Percentiles rank a stretch among this genome's conserved stretches.
These are phyloP conservation scores for Tetracladium setigerum DNA, from an alignment of 495 filamentous ascomycete species.

Conservation along the genomic window DNA sequence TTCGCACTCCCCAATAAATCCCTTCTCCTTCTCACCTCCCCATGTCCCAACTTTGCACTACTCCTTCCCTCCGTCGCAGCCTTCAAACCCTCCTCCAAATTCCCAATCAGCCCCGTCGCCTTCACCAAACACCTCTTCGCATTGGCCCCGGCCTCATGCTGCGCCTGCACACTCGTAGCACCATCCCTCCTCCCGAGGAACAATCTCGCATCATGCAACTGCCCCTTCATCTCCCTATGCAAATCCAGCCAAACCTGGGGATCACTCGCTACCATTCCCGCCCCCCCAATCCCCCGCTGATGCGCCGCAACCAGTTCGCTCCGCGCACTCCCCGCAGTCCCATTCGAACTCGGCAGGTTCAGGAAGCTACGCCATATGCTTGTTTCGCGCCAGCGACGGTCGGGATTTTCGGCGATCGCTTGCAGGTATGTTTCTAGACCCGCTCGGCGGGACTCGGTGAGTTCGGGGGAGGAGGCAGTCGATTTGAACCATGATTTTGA, in stretches of 20 bases:
- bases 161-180: slow-evolving; percentile 53
- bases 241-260: slow-evolving; percentile 82
- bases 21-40: slow-evolving; percentile 74
- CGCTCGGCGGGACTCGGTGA: slow-evolving; percentile 71
- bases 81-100: slow-evolving; percentile 66
- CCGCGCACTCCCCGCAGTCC: slow-evolving; percentile 34
- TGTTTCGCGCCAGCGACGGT: slow-evolving; percentile 80
- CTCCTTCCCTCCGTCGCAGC: slow-evolving; percentile 32
- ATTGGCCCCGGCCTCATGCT: slow-evolving; percentile 71
- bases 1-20: slow-evolving; percentile 71
- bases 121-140: slow-evolving; percentile 79
- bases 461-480: slow-evolving; percentile 64
- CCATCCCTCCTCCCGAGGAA: slow-evolving; percentile 70
- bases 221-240: slow-evolving; percentile 71
- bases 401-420: slow-evolving; percentile 66
- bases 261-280: slow-evolving; percentile 40
- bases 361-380: slow-evolving; percentile 80
- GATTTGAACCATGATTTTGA: slow-evolving; percentile 78
- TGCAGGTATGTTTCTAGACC: slow-evolving; percentile 76
- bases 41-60: slow-evolving; percentile 57
- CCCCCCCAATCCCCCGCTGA: slow-evolving; percentile 12
- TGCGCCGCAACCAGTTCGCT: slow-evolving; percentile 24
- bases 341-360: slow-evolving; percentile 56
- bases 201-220: slow-evolving; percentile 74
- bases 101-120: slow-evolving; percentile 57